Percentiles rank a stretch among this genome's conserved stretches.
phyloP scores from a whole-genome alignment of 140 eudicot species.

The Bidens hawaiensis region DNA sequence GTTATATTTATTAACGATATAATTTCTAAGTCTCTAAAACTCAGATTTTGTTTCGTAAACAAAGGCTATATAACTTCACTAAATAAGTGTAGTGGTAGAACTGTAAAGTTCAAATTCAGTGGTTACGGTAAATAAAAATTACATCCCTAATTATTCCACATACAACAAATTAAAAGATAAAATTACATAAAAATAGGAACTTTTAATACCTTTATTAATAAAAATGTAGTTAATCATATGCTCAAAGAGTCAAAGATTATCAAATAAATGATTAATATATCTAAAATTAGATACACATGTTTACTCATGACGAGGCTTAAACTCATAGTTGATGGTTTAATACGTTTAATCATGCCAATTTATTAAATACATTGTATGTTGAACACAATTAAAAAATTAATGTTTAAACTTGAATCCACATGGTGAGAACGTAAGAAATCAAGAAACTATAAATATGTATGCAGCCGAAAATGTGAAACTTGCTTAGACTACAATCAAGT shows the following conservation, averaged over 20 bases:
- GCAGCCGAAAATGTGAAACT: conserved; percentile 15
- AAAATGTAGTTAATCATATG: background rate
- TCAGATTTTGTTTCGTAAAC: background rate
- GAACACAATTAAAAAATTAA: background rate
- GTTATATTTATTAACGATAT: background rate
- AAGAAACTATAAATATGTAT: conserved; percentile 22
- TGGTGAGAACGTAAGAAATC: conserved; percentile 15
- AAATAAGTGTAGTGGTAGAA: too few species aligned
- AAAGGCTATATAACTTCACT: background rate
- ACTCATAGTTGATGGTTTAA: background rate
- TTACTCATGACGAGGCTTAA: background rate
- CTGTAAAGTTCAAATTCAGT: background rate
- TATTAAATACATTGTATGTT: background rate
- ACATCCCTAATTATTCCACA: background rate
- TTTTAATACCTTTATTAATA: background rate
- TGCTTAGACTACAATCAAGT: conserved; percentile 23
- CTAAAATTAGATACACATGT: background rate
- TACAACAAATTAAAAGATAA: background rate
- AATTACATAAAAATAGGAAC: background rate
- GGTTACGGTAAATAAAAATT: background rate
- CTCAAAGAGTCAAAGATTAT: too few species aligned
- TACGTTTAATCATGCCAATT: background rate
- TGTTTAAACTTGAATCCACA: conserved; percentile 8
- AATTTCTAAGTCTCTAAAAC: background rate
- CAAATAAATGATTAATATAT: background rate